Conservation (phyloP, 2,329 filamentous ascomycete species). For the Colletotrichum limetticola region DNA sequence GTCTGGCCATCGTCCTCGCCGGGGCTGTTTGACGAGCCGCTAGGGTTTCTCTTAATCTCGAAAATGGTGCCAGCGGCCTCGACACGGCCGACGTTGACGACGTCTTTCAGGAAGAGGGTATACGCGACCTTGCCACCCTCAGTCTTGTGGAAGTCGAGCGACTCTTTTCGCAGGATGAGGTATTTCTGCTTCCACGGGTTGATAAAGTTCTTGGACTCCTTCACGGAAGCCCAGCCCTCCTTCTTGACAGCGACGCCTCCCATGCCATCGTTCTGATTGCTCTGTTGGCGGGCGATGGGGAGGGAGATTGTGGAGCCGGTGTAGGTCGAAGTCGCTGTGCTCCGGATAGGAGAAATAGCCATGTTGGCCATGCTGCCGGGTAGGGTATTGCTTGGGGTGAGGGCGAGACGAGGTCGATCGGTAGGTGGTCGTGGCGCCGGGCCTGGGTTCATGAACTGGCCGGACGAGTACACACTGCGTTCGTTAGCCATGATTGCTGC, state of each 20-base stretch:
- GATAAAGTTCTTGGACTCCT: conserved; percentile 90
- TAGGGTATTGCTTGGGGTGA: conserved; percentile 79
- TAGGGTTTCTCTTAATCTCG: conserved; percentile 84
- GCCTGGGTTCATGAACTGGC: conserved; percentile 94
- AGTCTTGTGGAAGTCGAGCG: conserved; percentile 93
- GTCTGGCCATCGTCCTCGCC: conserved; percentile 83
- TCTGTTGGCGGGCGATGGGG: conserved; percentile 71
- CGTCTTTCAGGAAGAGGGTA: conserved; percentile 85
- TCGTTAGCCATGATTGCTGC: conserved; percentile 41
- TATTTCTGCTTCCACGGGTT: conserved; percentile 91
- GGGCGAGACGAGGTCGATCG: conserved; percentile 82
- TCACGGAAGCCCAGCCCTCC: conserved; percentile 85
- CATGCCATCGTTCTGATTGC: conserved; percentile 69
- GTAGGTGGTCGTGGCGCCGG: conserved; percentile 91
- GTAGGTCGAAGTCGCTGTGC: conserved; percentile 73
- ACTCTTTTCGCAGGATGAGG: conserved; percentile 90
- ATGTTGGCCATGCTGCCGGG: conserved; percentile 84
- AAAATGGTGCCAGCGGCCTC: conserved; percentile 93
- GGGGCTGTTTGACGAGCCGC: conserved; percentile 75
- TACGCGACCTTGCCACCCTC: conserved; percentile 90
- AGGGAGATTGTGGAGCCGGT: conserved; percentile 79
- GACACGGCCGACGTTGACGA: conserved; percentile 89
- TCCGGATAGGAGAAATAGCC: conserved; percentile 77
- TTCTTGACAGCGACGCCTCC: conserved; percentile 81
- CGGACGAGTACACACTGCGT: conserved; percentile 66